Conservation (phyloP, 345 rosid species). For the Hibiscus mutabilis region DNA sequence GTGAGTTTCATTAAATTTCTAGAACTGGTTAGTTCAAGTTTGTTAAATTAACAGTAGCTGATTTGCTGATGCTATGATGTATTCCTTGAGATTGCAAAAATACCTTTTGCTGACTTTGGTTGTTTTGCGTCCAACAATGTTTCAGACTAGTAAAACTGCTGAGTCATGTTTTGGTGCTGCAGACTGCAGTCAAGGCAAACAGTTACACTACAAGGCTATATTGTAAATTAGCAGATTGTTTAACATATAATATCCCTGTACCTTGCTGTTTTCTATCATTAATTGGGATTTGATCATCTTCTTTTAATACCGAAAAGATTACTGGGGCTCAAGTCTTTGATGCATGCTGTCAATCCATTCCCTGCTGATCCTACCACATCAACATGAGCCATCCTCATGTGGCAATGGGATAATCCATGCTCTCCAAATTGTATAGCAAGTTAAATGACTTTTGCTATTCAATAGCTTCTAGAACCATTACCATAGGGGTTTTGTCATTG, state of each 20-base stretch:
- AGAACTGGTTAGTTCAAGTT: not conserved
- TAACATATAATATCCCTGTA: not conserved
- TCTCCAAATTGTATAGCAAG: not conserved
- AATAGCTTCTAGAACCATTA: not conserved
- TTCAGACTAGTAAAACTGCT: constrained; percentile 70
- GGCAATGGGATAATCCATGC: not conserved
- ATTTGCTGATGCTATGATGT: not conserved
- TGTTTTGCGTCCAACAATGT: constrained; percentile 57
- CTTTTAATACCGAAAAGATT: not conserved
- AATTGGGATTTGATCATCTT: not conserved
- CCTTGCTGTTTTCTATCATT: not conserved
- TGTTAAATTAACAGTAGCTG: no score
- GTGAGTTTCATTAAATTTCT: constrained; percentile 40
- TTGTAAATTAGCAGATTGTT: not conserved
- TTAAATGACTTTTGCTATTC: not conserved
- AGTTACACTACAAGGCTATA: constrained; percentile 4
- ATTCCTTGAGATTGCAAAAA: not conserved
- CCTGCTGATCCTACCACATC: not conserved
- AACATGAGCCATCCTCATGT: not conserved
- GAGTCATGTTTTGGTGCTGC: constrained; percentile 99
- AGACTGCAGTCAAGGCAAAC: constrained; percentile 85
- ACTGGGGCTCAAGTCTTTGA: not conserved
- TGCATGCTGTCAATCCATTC: not conserved
- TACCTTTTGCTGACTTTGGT: no score
- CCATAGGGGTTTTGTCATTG: not conserved